Conservation (phyloP, 257 asterid species). For the Nicotiana sylvestris region DNA sequence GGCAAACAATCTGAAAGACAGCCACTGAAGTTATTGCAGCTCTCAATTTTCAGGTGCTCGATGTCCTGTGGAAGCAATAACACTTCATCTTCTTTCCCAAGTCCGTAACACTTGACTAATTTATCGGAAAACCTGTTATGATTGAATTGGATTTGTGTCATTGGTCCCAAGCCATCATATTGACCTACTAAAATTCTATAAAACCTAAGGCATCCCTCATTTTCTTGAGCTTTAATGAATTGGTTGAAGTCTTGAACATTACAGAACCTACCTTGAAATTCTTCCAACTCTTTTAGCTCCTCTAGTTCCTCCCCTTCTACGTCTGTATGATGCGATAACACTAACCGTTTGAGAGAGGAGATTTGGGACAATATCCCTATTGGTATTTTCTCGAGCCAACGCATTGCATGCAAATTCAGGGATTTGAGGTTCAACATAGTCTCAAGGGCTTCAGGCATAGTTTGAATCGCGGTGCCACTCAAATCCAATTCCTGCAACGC, state of each 20-base stretch:
- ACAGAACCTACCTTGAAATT: conserved; percentile 19
- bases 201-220: conserved; percentile 12
- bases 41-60: not conserved
- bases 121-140: not conserved
- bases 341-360: conserved; percentile 21
- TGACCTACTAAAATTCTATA: conserved; percentile 22
- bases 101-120: conserved; percentile 12
- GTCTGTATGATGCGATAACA: conserved; percentile 12
- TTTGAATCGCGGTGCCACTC: conserved; percentile 11
- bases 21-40: not conserved
- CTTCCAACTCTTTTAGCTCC: conserved; percentile 4
- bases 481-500: conserved; percentile 24
- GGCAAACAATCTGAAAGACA: not conserved
- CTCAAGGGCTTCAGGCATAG: conserved; percentile 26
- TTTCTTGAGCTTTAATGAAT: conserved; percentile 22
- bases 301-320: conserved; percentile 19
- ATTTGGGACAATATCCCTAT: conserved; percentile 19
- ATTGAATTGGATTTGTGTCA: conserved; percentile 6
- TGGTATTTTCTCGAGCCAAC: conserved; percentile 16
- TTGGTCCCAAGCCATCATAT: conserved; percentile 5
- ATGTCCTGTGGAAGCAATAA: conserved; percentile 8
- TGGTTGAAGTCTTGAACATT: conserved; percentile 13
- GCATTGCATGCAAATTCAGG: conserved; percentile 19
- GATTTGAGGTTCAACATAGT: conserved; percentile 22
- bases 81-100: conserved; percentile 1